phyloP scores from a whole-genome alignment of 225 moss, liverwort and hornwort genomes.

The Asterella californica region DNA sequence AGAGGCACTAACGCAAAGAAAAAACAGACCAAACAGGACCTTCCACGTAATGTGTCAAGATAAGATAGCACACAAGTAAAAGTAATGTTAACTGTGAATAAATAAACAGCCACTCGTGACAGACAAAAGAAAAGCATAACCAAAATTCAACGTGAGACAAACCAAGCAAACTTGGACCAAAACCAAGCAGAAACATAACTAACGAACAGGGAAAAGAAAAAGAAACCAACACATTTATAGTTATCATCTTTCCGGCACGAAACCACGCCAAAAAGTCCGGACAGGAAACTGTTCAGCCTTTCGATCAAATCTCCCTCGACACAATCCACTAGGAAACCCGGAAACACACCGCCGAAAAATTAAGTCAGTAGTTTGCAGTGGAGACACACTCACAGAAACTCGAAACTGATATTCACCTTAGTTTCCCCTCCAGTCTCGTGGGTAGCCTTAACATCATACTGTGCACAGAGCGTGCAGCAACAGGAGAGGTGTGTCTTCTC shows the following conservation, averaged over 20 bases:
- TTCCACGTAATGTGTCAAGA: background rate
- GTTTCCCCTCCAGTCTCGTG: slow-evolving; percentile 61
- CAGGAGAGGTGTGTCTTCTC: slow-evolving; percentile 68
- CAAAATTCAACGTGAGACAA: background rate
- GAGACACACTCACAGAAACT: background rate
- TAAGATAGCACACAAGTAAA: background rate
- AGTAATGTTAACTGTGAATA: background rate
- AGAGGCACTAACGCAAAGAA: background rate
- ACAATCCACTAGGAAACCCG: background rate
- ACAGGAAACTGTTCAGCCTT: background rate
- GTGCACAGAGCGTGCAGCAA: slow-evolving; percentile 46
- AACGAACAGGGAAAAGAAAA: background rate
- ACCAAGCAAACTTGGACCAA: background rate
- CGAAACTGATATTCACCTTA: slow-evolving; percentile 60
- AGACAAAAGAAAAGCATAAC: background rate
- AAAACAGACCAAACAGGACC: background rate
- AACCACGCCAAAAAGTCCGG: background rate
- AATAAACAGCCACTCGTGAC: background rate
- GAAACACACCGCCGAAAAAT: background rate
- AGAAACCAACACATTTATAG: background rate
- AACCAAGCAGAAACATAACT: background rate
- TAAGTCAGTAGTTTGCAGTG: background rate
- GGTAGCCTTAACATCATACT: slow-evolving; percentile 53
- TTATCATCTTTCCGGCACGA: background rate
- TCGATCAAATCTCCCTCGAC: background rate